Percentiles rank a stretch among this genome's conserved stretches.
phyloP scores from a whole-genome alignment of 2,329 filamentous ascomycete genomes.

The Colletotrichum camelliae region DNA sequence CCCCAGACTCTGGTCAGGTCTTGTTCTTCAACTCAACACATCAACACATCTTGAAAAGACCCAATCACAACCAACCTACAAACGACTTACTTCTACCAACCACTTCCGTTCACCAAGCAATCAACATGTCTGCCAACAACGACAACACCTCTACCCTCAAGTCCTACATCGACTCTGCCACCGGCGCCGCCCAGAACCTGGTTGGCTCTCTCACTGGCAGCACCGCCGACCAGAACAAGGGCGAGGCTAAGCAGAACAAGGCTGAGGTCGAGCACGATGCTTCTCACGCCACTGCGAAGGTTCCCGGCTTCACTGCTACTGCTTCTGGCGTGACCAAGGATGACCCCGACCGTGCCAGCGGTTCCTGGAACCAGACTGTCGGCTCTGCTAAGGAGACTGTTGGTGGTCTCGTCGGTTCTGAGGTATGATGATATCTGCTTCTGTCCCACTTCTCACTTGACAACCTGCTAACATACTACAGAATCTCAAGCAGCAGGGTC shows the following conservation, averaged over 20 bases:
- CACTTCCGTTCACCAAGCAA: not conserved
- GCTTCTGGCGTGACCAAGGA: constrained; percentile 74
- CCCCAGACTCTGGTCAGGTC: not conserved
- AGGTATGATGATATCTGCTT: constrained; percentile 49
- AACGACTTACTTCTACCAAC: not conserved
- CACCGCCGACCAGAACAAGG: constrained; percentile 69
- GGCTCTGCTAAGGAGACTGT: constrained; percentile 84
- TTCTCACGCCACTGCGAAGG: constrained; percentile 76
- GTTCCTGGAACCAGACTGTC: constrained; percentile 88
- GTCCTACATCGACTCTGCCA: constrained; percentile 76
- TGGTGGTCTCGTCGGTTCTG: constrained; percentile 76
- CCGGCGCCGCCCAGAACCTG: constrained; percentile 74
- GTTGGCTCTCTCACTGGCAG: constrained; percentile 77
- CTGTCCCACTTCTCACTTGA: not conserved
- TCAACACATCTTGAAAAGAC: not conserved
- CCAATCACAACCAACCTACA: not conserved
- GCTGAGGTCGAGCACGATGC: constrained; percentile 72
- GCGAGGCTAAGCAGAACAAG: constrained; percentile 68
- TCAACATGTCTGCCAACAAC: constrained; percentile 23
- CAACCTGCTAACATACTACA: constrained; percentile 27
- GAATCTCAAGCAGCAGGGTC: constrained; percentile 75
- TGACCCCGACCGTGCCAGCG: constrained; percentile 72
- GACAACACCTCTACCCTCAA: constrained; percentile 74
- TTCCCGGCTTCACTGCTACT: constrained; percentile 75
- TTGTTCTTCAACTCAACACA: not conserved